A percentile compares a stretch with the other conserved stretches of the same genome.
Conservation (phyloP, 2,329 filamentous ascomycete genomes). For the Diaporthe aspalathi region DNA sequence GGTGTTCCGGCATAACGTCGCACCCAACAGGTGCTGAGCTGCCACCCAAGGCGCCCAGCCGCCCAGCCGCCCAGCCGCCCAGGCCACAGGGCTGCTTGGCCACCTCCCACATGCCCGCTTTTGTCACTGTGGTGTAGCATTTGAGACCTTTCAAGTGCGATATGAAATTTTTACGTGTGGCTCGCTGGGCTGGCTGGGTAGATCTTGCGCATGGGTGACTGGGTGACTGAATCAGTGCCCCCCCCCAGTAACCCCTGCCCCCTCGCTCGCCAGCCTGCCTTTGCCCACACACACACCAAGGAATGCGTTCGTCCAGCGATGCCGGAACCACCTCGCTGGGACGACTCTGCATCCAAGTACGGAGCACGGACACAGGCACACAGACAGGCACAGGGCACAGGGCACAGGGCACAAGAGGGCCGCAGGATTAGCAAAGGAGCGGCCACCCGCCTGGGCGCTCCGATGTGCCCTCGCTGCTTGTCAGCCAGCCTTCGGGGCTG, state of each 20-base stretch:
- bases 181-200: constrained; percentile 28
- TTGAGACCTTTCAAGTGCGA: constrained; percentile 7
- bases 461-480: background rate
- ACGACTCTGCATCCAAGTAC: background rate
- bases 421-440: constrained; percentile 1
- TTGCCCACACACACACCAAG: constrained; percentile 16
- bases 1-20: background rate
- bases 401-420: background rate
- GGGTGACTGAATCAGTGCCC: constrained; percentile 24
- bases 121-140: background rate
- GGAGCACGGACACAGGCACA: constrained; percentile 14
- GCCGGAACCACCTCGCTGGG: constrained; percentile 24
- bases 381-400: too few species aligned
- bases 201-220: constrained; percentile 10
- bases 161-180: constrained; percentile 4
- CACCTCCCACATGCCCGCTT: background rate
- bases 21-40: background rate
- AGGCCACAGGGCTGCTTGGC: background rate
- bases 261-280: background rate
- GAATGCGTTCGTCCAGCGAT: constrained; percentile 21
- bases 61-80: too few species aligned
- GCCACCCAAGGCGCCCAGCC: too few species aligned
- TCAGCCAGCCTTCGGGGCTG: constrained; percentile 14
- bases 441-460: constrained; percentile 21
- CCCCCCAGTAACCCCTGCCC: too few species aligned